Evolutionary conservation across 768 basidiomycete genomes (phyloP), one percentile per base, ranked within the genome.

Genomic region (Suillus alpinus): DNA sequence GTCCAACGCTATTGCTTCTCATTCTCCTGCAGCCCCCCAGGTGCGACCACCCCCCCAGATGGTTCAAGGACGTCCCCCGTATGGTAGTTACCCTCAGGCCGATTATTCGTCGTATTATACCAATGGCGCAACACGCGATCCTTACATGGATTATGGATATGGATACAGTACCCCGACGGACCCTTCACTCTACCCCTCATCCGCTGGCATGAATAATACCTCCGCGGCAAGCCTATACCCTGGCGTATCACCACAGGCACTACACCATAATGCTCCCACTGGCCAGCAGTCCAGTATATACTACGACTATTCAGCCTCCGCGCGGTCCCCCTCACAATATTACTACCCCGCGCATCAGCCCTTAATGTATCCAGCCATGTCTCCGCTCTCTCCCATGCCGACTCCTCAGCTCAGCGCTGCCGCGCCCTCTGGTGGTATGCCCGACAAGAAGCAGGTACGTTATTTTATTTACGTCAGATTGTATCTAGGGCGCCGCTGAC

Each of bases 31-130:
- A 29, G 68, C 73, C 41, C 75, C 77, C 56, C 80, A 77, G 59
- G 67, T 75, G 47, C 82, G 78, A 64, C 77, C 72, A 2, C 76
- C 79, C 59, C 77, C 77, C 16, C 70, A 65, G 37, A 68, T 81
- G 66, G 78, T 77, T 61, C 82, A 79, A 56, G 76, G 76, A 9
- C 78, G 81, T 56, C 71, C 75, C 43, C 76, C 79, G 2, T 89
- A 83, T 68, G 76, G 76, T 49, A 70, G 75, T 44, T 88, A 82
- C 66, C 77, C 80, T 29, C 81, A 79, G 64, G 72, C 80, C 23
- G 88, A 89, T 47, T 90, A 85, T 69, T 76, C 81, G 29, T 75
- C 79, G 9, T 89, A 87, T 69, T 88, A 87, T 73, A 70, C 76
- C 51, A 80, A 78, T 44, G 78, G 80, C 36, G 75, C 83, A 43